phyloP scores from a whole-genome alignment of 352 stramenopile species.

The Chrysophaeum taylorii region DNA sequence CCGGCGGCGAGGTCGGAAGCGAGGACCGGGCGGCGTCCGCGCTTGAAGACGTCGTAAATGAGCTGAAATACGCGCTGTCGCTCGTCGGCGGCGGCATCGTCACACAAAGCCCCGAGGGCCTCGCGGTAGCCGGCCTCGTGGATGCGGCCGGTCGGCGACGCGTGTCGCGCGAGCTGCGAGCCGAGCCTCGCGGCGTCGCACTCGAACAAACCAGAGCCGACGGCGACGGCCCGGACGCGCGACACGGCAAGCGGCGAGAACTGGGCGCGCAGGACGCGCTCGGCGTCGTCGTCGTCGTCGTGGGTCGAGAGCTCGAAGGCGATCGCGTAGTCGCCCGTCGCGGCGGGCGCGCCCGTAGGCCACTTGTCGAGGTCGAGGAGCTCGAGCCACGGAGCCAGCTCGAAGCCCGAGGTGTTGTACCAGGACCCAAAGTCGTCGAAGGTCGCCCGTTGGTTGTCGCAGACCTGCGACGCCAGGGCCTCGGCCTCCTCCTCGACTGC shows the following conservation, averaged over 20 bases:
- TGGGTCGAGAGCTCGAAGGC: slow-evolving; percentile 2
- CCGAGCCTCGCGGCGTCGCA: neutral
- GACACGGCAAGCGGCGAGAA: neutral
- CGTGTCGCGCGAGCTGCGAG: neutral
- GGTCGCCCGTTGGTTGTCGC: slow-evolving; percentile 39
- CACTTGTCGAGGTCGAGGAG: slow-evolving; percentile 89
- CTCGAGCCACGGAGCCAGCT: slow-evolving; percentile 87
- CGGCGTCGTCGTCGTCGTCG: neutral
- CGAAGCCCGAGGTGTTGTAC: slow-evolving; percentile 87
- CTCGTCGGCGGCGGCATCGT: neutral
- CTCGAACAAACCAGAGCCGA: neutral
- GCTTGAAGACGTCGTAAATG: neutral
- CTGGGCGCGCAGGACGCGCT: neutral
- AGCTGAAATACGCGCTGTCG: too few species aligned
- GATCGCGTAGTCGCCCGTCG: slow-evolving; percentile 3
- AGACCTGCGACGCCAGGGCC: neutral
- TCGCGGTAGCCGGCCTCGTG: neutral
- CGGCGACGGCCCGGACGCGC: neutral
- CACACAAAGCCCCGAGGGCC: neutral
- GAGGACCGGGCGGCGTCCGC: neutral
- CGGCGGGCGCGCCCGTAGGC: slow-evolving; percentile 39
- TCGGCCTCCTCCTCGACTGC: neutral
- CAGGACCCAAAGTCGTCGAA: slow-evolving; percentile 81
- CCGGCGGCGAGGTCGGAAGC: slow-evolving; percentile 49
- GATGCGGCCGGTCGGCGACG: neutral